Evolutionary conservation across 495 filamentous ascomycete species (phyloP), one percentile per base, ranked within the genome.

Genomic region (Schizothecium vesticola): DNA sequence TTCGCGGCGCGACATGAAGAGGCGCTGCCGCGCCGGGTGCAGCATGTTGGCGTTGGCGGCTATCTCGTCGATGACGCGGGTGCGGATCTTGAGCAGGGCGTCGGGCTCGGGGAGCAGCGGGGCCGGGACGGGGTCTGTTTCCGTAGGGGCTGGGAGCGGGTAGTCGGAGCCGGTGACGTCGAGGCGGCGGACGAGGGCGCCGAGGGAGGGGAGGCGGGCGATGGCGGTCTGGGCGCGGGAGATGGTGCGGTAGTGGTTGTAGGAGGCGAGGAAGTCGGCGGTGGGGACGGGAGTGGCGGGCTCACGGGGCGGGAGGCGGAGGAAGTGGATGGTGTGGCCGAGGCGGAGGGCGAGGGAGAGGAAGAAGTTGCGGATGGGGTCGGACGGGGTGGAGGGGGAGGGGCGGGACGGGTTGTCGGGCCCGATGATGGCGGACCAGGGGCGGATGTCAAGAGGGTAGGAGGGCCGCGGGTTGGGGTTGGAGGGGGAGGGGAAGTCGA

Each of bases 31-130:
- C 9, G 64, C 72, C 0, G 73, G 72, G 0, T 61, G 68, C 11
- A 78, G 65, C 73, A 77, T 75, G 11, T 67, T 61, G 24, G 72
- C 25, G 70, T 77, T 78, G 10, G 25, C 57, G 24, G 26, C 19
- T n/a, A 70, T 28, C 69, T 78, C 76, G 16, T 70, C 56, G 31
- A 76, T 74, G 64, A 78, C 55, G 3, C 66, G 59, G 19, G 31
- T 43, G 56, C 71, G 73, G 57, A 76, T 57, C 2, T 25, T 3
- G 11, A n/a, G 3, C 28, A 74, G 68, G 1, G 67, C 72, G 5
- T 61, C 33, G 0, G 11, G 25, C n/a, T 70, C 36, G 12, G 43
- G 16, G 16, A 51, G 43, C 1, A 51, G 43, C 43, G 43, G 43
- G 5, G 43, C 6, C 5, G 43, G 43, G 1, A 19, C 1, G 5